Base-by-base conservation (phyloP, 495 filamentous ascomycete species). In the Aspergillus heteromorphus region DNA sequence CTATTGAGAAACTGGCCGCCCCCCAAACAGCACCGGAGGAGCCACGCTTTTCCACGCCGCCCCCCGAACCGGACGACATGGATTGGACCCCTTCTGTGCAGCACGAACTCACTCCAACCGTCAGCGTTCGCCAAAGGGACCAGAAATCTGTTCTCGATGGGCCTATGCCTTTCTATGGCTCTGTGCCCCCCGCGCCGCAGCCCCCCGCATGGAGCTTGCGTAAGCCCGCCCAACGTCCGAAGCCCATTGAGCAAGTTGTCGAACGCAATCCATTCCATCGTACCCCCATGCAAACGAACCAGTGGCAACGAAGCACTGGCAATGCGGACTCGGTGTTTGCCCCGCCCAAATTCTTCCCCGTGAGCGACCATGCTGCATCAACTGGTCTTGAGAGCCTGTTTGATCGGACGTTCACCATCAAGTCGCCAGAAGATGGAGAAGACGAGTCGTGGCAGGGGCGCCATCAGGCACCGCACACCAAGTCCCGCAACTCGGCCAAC, bases 11-110 rank as follows among this genome's bases (percentile, higher is more conserved):
- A 52, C 61, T 78, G 21, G 72, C 65, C 29, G 58, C 66, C 51
- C 61, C 62, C 31, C 61, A 50, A 20, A 42, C 66, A 53, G 50
- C 56, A 30, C 57, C 50, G n/a, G 54, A 65, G 50, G 49, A 71
- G 31, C 52, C 63, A 19, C 59, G 61, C 45, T 62, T 73, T 54
- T 67, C 62, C 40, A 69, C 70, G 40, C 72, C 69, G 6, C 72
- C 71, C 41, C 70, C 66, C 34, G 71, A 73, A 55, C 58, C 54
- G 6, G 73, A 79, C 50, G 77, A 81, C 57, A 95, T 95, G 90
- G 90, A 95, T 55, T 95, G 90, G 90, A 82, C 85, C 18, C 89
- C 90, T 2, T 83, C 84, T 10, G 65, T 70, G 19, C 77, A 81
- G 17, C 73, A 75, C 49, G 52, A 72, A 13, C 56, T 77, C 31